phyloP scores from a whole-genome alignment of 306 rosid species.

The Quercus mongolica region DNA sequence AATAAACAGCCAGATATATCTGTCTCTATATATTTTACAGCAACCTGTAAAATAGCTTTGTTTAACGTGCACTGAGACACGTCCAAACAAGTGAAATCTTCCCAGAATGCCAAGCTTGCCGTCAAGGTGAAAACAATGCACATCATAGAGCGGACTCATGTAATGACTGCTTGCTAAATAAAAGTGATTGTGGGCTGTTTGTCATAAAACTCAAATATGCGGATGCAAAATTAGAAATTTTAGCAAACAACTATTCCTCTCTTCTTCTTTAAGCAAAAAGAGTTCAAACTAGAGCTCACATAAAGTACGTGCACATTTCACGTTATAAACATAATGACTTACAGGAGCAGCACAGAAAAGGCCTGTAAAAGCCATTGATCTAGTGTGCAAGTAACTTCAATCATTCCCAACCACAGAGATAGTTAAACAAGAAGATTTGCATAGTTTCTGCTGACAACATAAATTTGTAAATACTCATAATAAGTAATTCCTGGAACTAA shows the following conservation, averaged over 20 bases:
- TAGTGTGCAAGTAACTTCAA: background rate
- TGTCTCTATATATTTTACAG: conserved; percentile 42
- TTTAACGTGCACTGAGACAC: conserved; percentile 78
- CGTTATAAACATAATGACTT: background rate
- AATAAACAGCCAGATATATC: conserved; percentile 40
- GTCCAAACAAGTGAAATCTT: conserved; percentile 90
- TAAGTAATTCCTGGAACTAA: background rate
- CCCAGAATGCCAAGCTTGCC: conserved; percentile 75
- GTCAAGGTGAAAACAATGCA: conserved; percentile 52
- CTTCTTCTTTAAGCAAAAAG: background rate
- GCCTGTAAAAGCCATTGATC: background rate
- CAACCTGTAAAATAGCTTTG: conserved; percentile 50
- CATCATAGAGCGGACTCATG: conserved; percentile 6
- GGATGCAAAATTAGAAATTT: background rate
- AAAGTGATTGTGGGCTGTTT: background rate
- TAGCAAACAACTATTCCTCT: background rate
- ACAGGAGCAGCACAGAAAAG: background rate
- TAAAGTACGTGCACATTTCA: background rate
- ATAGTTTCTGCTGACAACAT: background rate
- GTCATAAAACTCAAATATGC: background rate
- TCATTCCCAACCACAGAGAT: background rate
- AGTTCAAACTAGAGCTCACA: background rate
- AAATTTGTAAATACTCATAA: background rate
- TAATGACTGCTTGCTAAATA: background rate
- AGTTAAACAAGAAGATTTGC: background rate